Evolutionary conservation across 306 rosid species (phyloP).

Genomic region (Gastrolobium bilobum): DNA sequence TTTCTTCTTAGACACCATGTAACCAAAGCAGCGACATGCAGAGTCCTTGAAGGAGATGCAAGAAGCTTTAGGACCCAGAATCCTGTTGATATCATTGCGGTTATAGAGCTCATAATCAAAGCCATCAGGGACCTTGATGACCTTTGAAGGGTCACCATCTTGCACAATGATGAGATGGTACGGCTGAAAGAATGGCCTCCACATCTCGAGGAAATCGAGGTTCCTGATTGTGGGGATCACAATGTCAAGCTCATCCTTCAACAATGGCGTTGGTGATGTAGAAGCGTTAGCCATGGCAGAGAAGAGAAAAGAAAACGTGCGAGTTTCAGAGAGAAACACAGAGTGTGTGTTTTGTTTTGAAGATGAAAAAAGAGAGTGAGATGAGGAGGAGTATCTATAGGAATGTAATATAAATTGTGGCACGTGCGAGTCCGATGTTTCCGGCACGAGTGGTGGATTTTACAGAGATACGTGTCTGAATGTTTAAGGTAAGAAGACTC

Average conservation of each 20-base stretch:
- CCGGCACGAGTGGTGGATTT: conserved; percentile 51
- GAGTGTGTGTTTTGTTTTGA: not conserved
- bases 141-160: conserved; percentile 87
- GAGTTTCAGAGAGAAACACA: not conserved
- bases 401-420: conserved; percentile 1
- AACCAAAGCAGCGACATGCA: conserved; percentile 94
- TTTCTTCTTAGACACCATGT: conserved; percentile 97
- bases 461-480: conserved; percentile 31
- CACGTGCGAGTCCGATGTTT: conserved; percentile 49
- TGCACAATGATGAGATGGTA: conserved; percentile 90
- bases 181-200: conserved; percentile 86
- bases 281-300: conserved; percentile 25
- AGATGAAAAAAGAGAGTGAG: not conserved
- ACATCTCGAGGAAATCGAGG: conserved; percentile 91
- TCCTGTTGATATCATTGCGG: conserved; percentile 84
- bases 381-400: not conserved
- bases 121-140: conserved; percentile 79
- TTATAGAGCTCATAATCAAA: conserved; percentile 90
- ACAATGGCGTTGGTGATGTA: conserved; percentile 43
- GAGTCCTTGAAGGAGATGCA: conserved; percentile 96
- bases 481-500: conserved; percentile 29
- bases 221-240: conserved; percentile 90
- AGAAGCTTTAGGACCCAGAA: conserved; percentile 78
- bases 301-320: not conserved
- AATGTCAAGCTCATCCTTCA: conserved; percentile 89